Evolutionary conservation across 345 rosid genomes (phyloP).

Genomic region (Psidium friedrichsthalianum): DNA sequence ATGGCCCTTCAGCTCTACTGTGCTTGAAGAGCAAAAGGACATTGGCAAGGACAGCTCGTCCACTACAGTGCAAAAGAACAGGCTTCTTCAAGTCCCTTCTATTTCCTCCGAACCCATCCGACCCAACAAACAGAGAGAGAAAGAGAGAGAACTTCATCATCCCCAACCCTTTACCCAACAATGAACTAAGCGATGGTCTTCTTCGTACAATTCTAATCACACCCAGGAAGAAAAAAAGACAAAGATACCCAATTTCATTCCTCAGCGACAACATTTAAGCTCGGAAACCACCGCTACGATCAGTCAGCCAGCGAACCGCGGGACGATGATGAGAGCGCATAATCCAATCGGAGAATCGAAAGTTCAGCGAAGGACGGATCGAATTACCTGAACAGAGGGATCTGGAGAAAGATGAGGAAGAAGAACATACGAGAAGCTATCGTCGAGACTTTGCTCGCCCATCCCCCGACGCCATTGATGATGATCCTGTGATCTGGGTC

Average conservation of each 20-base stretch:
- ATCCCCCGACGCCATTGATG: slow-evolving; percentile 30
- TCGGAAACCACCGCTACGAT: not conserved
- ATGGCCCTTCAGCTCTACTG: not conserved
- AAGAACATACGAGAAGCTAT: slow-evolving; percentile 62
- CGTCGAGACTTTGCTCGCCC: slow-evolving; percentile 43
- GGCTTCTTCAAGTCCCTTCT: not conserved
- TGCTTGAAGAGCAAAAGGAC: not conserved
- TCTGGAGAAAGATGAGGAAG: slow-evolving; percentile 71
- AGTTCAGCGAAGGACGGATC: not conserved
- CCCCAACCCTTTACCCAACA: not conserved
- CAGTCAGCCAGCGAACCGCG: not conserved
- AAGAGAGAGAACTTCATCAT: not conserved
- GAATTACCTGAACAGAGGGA: slow-evolving; percentile 84
- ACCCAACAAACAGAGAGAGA: not conserved
- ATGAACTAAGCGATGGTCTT: not conserved
- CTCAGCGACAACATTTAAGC: not conserved
- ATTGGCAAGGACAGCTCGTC: not conserved
- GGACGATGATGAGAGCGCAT: not conserved
- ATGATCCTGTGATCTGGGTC: slow-evolving; percentile 9
- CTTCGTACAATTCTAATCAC: not conserved
- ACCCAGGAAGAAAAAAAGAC: not conserved
- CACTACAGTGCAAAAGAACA: not conserved
- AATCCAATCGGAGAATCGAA: not conserved
- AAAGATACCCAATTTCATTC: not conserved
- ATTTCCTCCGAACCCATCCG: not conserved